Conservation (phyloP, 306 rosid species). For the Cyclanthera cordifolia region DNA sequence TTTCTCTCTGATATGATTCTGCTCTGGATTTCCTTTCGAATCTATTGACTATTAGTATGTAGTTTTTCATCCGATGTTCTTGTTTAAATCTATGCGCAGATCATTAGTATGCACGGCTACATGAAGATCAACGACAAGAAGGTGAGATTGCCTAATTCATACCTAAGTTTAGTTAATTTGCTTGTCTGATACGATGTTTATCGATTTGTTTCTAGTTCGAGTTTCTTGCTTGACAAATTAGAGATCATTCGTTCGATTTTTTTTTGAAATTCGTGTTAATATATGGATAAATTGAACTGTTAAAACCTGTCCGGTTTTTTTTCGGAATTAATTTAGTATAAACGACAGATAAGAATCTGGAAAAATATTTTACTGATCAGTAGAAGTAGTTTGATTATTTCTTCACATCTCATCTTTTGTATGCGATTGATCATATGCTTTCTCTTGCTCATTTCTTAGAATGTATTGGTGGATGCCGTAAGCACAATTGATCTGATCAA, state of each 20-base stretch:
- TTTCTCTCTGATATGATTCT: not conserved
- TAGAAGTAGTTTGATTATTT: not conserved
- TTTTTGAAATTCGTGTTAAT: not conserved
- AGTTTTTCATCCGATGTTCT: not conserved
- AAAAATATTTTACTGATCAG: not conserved
- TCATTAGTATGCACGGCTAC: constrained; percentile 63
- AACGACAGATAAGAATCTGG: not conserved
- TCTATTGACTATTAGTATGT: not conserved
- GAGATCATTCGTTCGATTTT: not conserved
- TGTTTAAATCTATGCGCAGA: constrained; percentile 21
- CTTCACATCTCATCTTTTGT: not conserved
- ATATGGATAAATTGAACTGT: not conserved
- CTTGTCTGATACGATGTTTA: not conserved
- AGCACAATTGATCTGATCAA: constrained; percentile 33
- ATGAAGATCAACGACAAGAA: constrained; percentile 38
- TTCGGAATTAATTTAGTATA: not conserved
- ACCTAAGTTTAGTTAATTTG: not conserved
- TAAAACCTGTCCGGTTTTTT: not conserved
- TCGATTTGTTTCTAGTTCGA: not conserved
- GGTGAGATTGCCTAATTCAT: constrained; percentile 28
- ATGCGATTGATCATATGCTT: not conserved
- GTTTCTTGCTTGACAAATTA: not conserved
- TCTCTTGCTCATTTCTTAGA: constrained; percentile 21
- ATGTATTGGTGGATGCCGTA: constrained; percentile 35
- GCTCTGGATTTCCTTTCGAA: not conserved